Evolutionary conservation across 495 filamentous ascomycete genomes (phyloP), one percentile per base, ranked within the genome.

Genomic region (Penicillium ucsense): DNA sequence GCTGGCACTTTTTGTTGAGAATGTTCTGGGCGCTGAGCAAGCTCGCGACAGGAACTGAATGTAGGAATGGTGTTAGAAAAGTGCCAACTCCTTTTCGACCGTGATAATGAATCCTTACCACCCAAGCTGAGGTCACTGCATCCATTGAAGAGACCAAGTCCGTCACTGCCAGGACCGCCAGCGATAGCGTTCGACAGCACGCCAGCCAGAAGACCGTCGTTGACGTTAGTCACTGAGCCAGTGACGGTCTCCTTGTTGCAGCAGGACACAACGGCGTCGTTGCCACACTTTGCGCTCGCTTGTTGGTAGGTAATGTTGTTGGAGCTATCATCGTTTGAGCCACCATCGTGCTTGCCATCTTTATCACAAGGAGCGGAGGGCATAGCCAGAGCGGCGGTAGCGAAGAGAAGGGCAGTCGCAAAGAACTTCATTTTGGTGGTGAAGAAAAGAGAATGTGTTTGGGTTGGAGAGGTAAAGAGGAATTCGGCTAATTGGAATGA

Each of bases 1-100:
- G 68, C 58, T 72, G 70, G 68, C 72, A 75, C 56, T 73, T 68
- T 50, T 52, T 60, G 45, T 67, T 50, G 31, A 73, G 51, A 29
- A 72, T 49, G 49, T 68, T 60, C 20, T 55, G 38, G 8, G 72
- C 12, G 46, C 64, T 66, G 44, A 66, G 54, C 35, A 57, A 10
- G 32, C 48, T 46, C 32, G 50, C 33, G 10, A 53, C 54, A 11
- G 54, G 38, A 6, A 56, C 53, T 56, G 34, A 3, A 4, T 11
- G 31, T 36, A 6, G 4, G 6, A 39, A 20, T 20, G 20, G 20
- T 20, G 28, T 49, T 9, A 52, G 38, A 6, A n/a, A 34, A 41
- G 20, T 36, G 5, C 45, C 33, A 43, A 20, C 2, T 20, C 20
- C 1, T 20, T 20, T 20, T 20, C 20, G 2, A 20, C 2, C 20